phyloP scores from a whole-genome alignment of 352 stramenopile species.

The Aphanomyces stellatus region DNA sequence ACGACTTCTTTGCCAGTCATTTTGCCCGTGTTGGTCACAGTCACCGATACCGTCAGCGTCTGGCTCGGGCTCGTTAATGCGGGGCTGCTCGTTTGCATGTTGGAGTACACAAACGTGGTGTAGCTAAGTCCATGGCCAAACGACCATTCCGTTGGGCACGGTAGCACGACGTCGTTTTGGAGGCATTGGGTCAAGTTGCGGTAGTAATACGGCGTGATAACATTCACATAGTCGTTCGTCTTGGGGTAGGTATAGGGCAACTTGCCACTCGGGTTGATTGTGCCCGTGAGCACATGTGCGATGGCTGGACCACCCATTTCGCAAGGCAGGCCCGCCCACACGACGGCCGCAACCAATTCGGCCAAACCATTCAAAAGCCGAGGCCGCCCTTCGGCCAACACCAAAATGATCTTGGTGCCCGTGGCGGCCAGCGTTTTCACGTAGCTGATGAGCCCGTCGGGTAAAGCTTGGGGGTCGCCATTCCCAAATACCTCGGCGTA shows the following conservation, averaged over 20 bases:
- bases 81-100: slow-evolving; percentile 29
- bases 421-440: slow-evolving; percentile 39
- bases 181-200: slow-evolving; percentile 25
- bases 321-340: slow-evolving; percentile 65
- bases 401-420: slow-evolving; percentile 55
- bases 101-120: slow-evolving; percentile 47
- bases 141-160: slow-evolving; percentile 49
- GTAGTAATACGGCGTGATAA: slow-evolving; percentile 38
- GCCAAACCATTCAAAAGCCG: slow-evolving; percentile 46
- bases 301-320: slow-evolving; percentile 70
- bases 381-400: slow-evolving; percentile 57
- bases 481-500: slow-evolving; percentile 80
- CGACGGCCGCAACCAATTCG: slow-evolving; percentile 38
- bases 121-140: slow-evolving; percentile 75
- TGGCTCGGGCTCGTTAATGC: background rate
- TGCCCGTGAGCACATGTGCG: slow-evolving; percentile 57
- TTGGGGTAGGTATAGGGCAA: slow-evolving; percentile 75
- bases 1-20: slow-evolving; percentile 35
- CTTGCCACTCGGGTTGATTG: slow-evolving; percentile 58
- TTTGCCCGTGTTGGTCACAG: slow-evolving; percentile 26
- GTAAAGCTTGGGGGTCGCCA: slow-evolving; percentile 47
- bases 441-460: slow-evolving; percentile 48
- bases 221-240: slow-evolving; percentile 38
- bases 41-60: slow-evolving; percentile 22
- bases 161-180: slow-evolving; percentile 20